These are phyloP conservation scores for Paramecium caudatum DNA, from an alignment of 73 alveolate species.

Conservation along the genomic window DNA sequence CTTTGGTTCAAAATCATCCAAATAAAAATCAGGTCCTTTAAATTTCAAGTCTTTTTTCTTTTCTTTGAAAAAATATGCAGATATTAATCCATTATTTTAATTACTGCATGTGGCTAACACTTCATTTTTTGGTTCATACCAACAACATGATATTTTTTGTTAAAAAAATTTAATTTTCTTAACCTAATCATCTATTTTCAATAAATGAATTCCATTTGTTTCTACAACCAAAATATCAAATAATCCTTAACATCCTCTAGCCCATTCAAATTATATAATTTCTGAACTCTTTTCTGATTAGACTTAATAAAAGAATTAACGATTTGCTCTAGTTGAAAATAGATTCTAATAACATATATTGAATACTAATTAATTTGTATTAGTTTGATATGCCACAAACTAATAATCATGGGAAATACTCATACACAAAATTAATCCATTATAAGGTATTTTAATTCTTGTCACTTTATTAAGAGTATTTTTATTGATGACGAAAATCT, in stretches of 20 bases:
- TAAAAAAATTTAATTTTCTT: not conserved
- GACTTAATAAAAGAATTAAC: not conserved
- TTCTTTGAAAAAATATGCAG: constrained; percentile 1
- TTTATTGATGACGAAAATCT: not conserved
- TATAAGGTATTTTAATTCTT: constrained; percentile 40
- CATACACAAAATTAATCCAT: not conserved
- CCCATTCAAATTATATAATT: constrained; percentile 57
- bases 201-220: constrained; percentile 18
- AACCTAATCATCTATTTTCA: constrained; percentile 45
- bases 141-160: constrained; percentile 2
- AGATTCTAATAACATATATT: not conserved
- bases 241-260: constrained; percentile 13
- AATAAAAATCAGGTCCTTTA: constrained; percentile 32
- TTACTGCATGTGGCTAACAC: constrained; percentile 24
- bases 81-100: not conserved
- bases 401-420: not conserved
- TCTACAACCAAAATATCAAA: constrained; percentile 27
- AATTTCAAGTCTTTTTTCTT: constrained; percentile 46
- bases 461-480: not conserved
- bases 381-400: constrained; percentile 47
- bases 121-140: constrained; percentile 68
- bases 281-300: not conserved
- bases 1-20: constrained; percentile 63
- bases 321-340: constrained; percentile 42
- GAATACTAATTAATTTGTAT: constrained; percentile 21